A percentile compares a stretch with the other conserved stretches of the same genome.
Evolutionary conservation across 2,329 filamentous ascomycete species (phyloP).

Genomic region (Ophiostoma himal-ulmi): DNA sequence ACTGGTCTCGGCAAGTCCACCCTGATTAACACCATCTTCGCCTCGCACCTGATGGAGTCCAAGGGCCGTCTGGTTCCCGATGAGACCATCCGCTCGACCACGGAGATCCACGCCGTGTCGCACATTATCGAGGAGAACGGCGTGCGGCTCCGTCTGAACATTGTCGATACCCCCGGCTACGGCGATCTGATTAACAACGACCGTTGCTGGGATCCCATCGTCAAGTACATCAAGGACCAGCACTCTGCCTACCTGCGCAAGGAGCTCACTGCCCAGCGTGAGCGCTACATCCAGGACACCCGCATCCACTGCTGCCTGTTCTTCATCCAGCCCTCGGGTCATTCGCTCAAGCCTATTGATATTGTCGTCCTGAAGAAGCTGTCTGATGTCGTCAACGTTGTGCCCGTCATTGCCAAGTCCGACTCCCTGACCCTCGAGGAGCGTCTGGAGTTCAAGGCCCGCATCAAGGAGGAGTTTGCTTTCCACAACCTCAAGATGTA

Average conservation of each 20-base stretch:
- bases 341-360: conserved; percentile 98
- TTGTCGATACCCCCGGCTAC: conserved; percentile 97
- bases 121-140: conserved; percentile 99
- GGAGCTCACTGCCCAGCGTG: conserved; percentile 97
- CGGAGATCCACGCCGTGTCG: conserved; percentile 95
- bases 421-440: conserved; percentile 95
- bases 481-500: conserved; percentile 99
- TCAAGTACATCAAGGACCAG: conserved; percentile 99
- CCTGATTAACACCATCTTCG: conserved; percentile 99
- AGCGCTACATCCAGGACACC: conserved; percentile 98
- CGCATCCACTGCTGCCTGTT: conserved; percentile 99
- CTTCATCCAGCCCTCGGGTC: conserved; percentile 98
- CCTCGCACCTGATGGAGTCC: conserved; percentile 97
- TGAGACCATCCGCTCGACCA: conserved; percentile 89
- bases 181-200: conserved; percentile 99
- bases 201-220: conserved; percentile 99
- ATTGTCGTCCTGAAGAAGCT: conserved; percentile 99
- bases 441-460: conserved; percentile 93
- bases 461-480: conserved; percentile 98
- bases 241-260: conserved; percentile 98
- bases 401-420: conserved; percentile 97
- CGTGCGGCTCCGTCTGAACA: conserved; percentile 93
- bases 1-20: conserved; percentile 98
- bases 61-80: conserved; percentile 91
- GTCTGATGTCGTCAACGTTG: conserved; percentile 97